Evolutionary conservation across 495 filamentous ascomycete genomes (phyloP), one percentile per base, ranked within the genome.

Genomic region (Annulohypoxylon bovei): DNA sequence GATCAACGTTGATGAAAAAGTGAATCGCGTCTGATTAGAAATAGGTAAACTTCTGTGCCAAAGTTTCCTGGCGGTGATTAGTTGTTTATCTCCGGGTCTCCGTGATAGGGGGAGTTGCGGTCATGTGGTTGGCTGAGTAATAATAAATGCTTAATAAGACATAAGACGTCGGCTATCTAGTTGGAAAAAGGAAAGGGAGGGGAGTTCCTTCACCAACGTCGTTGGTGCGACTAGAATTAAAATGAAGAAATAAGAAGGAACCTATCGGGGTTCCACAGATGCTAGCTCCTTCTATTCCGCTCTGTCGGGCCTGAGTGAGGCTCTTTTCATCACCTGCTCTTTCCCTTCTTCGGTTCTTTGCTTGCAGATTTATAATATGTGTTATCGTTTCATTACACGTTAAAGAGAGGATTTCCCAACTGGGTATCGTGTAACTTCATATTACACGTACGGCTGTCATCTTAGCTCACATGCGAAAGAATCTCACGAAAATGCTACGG

Each of bases 121-220:
- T 4, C 23, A 27, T 54, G 3, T 46, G 20, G 18, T 12, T 33
- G 27, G n/a, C 11, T 49, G 22, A 40, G 23, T 57, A 55, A 55
- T 49, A 65, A 42, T n/a, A 14, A 61, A 32, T 33, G 25, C 25
- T 57, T 35, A 62, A 61, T 62, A 65, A 62, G 25, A 66, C 67
- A 64, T 46, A 22, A 18, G n/a, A 18, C 27, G 27, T 39, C 53
- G 22, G 62, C 37, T 44, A 28, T n/a, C n/a, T n/a, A 44, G 12
- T 12, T 55, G 22, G 18, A 16, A 32, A 1, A 28, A 1, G 50
- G 49, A 32, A 54, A 11, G 23, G 49, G 14, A 18, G 49, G 27
- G 27, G 27, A 32, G 28, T 8, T 32, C 35, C n/a, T 57, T 58
- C 62, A 37, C 28, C 52, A 50, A 39, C 54, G 37, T 60, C 39